Evolutionary conservation across 2,329 filamentous ascomycete genomes (phyloP).

Genomic region (Periconia macrospinosa): DNA sequence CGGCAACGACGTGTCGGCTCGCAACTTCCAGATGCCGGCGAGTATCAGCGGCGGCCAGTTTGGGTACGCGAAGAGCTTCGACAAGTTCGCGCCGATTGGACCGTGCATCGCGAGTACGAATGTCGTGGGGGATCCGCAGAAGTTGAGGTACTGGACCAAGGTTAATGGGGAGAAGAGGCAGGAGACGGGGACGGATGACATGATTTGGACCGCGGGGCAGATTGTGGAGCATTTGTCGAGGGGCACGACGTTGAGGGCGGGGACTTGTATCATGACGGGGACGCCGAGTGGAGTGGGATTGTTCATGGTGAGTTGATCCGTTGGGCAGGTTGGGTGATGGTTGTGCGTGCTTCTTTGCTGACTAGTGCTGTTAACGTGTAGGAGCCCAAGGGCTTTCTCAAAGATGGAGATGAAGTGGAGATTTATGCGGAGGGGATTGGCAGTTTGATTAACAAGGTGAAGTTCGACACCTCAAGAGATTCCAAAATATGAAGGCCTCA

Average conservation of each 20-base stretch:
- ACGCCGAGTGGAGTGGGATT: slow-evolving; percentile 48
- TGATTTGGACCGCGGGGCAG: slow-evolving; percentile 50
- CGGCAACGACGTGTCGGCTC: slow-evolving; percentile 65
- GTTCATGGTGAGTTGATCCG: slow-evolving; percentile 25
- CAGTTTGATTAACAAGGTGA: slow-evolving; percentile 37
- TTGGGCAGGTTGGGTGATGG: neutral
- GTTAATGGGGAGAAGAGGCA: slow-evolving; percentile 52
- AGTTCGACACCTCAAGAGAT: slow-evolving; percentile 36
- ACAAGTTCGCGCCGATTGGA: slow-evolving; percentile 49
- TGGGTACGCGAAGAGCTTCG: slow-evolving; percentile 49
- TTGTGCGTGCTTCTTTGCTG: neutral
- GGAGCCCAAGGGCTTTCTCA: slow-evolving; percentile 41
- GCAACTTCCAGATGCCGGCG: slow-evolving; percentile 53
- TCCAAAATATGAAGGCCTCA: slow-evolving; percentile 29
- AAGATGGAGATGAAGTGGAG: slow-evolving; percentile 40
- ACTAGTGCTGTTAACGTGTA: neutral
- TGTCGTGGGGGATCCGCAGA: slow-evolving; percentile 37
- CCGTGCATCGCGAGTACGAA: slow-evolving; percentile 41
- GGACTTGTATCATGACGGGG: slow-evolving; percentile 55
- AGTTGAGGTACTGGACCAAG: slow-evolving; percentile 40
- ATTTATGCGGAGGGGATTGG: slow-evolving; percentile 39
- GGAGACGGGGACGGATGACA: slow-evolving; percentile 47
- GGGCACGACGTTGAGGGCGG: slow-evolving; percentile 50
- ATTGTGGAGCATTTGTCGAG: slow-evolving; percentile 49
- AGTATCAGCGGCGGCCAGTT: slow-evolving; percentile 40